phyloP scores from a whole-genome alignment of 129 eudicot genomes.

The Pseudognaphalium luteoalbum region DNA sequence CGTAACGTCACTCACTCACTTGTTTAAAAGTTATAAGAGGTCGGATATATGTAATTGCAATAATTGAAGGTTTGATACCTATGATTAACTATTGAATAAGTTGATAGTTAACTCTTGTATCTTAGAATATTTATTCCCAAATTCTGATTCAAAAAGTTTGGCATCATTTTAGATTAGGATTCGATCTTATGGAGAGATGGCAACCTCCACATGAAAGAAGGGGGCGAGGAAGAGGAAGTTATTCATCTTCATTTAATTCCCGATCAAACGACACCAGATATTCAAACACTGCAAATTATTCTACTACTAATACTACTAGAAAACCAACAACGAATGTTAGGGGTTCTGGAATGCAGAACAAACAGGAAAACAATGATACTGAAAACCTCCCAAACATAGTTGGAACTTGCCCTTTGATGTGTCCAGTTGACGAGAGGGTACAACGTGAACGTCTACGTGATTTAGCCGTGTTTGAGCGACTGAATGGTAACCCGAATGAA shows the following conservation, averaged over 20 bases:
- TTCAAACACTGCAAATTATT: slow-evolving; percentile 17
- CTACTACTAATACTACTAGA: not conserved
- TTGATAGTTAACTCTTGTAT: not conserved
- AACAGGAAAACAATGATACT: slow-evolving; percentile 7
- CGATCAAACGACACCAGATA: slow-evolving; percentile 26
- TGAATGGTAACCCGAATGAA: slow-evolving; percentile 65
- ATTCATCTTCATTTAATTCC: slow-evolving; percentile 26
- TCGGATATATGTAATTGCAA: too few species aligned
- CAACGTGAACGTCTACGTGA: slow-evolving; percentile 84
- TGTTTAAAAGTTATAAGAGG: not conserved
- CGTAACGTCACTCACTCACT: not conserved
- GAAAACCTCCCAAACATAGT: slow-evolving; percentile 27
- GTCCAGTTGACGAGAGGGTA: slow-evolving; percentile 78
- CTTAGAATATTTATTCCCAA: not conserved
- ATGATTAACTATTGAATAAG: too few species aligned
- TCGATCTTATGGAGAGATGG: slow-evolving; percentile 37
- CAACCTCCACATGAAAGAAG: slow-evolving; percentile 34
- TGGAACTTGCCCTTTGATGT: slow-evolving; percentile 96
- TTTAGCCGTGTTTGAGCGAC: slow-evolving; percentile 75
- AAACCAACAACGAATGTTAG: slow-evolving; percentile 12
- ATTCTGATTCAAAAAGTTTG: not conserved
- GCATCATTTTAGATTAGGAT: not conserved
- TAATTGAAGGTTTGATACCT: too few species aligned
- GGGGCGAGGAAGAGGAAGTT: slow-evolving; percentile 33
- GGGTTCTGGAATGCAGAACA: not conserved